phyloP scores from a whole-genome alignment of 257 asterid genomes.

The Scutellaria baicalensis region DNA sequence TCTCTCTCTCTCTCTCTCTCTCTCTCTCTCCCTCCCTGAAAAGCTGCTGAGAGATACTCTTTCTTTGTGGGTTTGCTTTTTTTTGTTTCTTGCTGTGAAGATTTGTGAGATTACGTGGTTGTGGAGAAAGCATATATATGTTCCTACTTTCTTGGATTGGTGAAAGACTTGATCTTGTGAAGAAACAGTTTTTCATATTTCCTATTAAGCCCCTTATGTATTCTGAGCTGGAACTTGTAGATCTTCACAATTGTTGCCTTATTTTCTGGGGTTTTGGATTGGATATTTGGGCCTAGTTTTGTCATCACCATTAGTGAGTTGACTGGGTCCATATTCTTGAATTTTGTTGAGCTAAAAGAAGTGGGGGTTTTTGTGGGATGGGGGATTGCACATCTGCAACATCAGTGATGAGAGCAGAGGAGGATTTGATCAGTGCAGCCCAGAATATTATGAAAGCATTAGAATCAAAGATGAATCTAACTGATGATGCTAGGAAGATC shows the following conservation, averaged over 20 bases:
- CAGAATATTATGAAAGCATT: constrained; percentile 52
- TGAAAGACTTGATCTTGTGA: constrained; percentile 7
- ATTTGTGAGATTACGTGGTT: background rate
- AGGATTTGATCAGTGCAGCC: constrained; percentile 61
- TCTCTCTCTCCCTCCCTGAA: background rate
- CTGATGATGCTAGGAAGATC: constrained; percentile 43
- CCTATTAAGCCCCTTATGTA: background rate
- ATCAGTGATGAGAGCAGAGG: constrained; percentile 60
- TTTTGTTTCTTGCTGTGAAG: background rate
- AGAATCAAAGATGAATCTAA: constrained; percentile 41
- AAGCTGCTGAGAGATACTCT: constrained; percentile 4
- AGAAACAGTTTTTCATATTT: background rate
- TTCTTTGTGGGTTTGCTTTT: background rate
- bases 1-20: background rate
- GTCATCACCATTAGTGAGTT: background rate
- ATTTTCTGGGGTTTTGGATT: background rate
- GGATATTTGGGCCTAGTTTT: constrained; percentile 10
- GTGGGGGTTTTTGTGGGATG: constrained; percentile 29
- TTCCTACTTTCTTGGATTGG: background rate
- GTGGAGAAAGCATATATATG: background rate
- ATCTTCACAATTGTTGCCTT: constrained; percentile 15
- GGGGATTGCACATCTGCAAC: constrained; percentile 41
- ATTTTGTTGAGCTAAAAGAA: background rate
- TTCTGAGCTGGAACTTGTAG: background rate
- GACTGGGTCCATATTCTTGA: background rate